Evolutionary conservation across 1,284 basidiomycete genomes (phyloP), one percentile per base, ranked within the genome.

Genomic region (Tilletia caries): DNA sequence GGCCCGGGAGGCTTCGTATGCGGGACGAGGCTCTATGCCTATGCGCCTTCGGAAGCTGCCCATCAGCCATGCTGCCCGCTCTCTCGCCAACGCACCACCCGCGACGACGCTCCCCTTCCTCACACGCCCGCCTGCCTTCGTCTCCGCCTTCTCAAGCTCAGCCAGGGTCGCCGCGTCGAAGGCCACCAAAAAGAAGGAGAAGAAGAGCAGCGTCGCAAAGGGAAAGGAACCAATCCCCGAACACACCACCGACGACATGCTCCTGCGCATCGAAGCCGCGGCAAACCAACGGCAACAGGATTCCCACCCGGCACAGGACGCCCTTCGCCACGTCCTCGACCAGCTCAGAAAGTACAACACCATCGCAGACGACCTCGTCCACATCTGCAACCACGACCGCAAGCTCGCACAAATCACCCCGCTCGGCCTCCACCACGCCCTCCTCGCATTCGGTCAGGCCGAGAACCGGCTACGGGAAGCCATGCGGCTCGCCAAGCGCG

Each of bases 41-140:
- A 54, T 54, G 52, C 52, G 52, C n/a, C 52, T 54, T 25, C 52
- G 52, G 23, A 54, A 54, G 52, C 52, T 54, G 52, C 52, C 52
- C 29, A 23, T 54, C 52, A 29, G 52, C 52, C 52, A 54, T 41
- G 37, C 15, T 15, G 15, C 10, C 37, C 15, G 37, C 37, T 15
- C 37, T 41, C 37, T 1, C 2, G 15, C 37, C 8, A 2, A 6
- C 8, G 37, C 37, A 41, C 6, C 37, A 41, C 6, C 37, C 8
- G 37, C 37, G 15, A 15, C 37, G 37, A n/a, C n/a, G n/a, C n/a
- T n/a, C n/a, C n/a, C n/a, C n/a, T n/a, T n/a, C n/a, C n/a, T n/a
- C 37, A 41, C 15, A 41, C 37, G 15, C 37, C 37, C 37, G 37
- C 10, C 37, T n/a, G n/a, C n/a, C n/a, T n/a, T 15, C 37, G 15